Evolutionary conservation across 164 flowering plant species (phyloP).

Genomic region (Liriodendron chinense): DNA sequence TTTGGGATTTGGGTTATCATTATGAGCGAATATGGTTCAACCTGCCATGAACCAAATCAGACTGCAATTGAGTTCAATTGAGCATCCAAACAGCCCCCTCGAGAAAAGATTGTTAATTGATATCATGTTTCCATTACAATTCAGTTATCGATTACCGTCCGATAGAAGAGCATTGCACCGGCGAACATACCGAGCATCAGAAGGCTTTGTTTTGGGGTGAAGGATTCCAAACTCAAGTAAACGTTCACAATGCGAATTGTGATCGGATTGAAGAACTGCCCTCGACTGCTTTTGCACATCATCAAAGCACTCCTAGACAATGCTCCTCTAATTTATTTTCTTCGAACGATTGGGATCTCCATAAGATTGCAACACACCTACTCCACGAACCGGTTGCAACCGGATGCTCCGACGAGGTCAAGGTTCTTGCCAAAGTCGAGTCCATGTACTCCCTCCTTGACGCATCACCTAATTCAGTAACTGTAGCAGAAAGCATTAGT

Average conservation of each 20-base stretch:
- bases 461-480: background rate
- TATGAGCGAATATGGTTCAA: background rate
- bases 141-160: slow-evolving; percentile 8
- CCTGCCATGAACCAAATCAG: background rate
- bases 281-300: background rate
- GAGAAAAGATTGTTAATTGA: background rate
- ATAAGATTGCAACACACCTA: slow-evolving; percentile 9
- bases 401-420: slow-evolving; percentile 1
- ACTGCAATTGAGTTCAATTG: background rate
- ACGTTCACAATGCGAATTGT: background rate
- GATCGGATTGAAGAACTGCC: slow-evolving; percentile 8
- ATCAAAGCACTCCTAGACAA: background rate
- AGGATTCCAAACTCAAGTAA: background rate
- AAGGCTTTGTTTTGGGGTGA: slow-evolving; percentile 4
- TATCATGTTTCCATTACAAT: background rate
- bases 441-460: slow-evolving; percentile 8
- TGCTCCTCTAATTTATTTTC: background rate
- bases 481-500: background rate
- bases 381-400: background rate
- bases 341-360: slow-evolving; percentile 5
- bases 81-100: background rate
- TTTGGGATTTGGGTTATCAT: no score
- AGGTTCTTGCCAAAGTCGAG: background rate
- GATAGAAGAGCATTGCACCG: background rate
- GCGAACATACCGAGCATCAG: background rate